phyloP scores from a whole-genome alignment of 2,329 filamentous ascomycete species.

The Gnomoniopsis sp. region DNA sequence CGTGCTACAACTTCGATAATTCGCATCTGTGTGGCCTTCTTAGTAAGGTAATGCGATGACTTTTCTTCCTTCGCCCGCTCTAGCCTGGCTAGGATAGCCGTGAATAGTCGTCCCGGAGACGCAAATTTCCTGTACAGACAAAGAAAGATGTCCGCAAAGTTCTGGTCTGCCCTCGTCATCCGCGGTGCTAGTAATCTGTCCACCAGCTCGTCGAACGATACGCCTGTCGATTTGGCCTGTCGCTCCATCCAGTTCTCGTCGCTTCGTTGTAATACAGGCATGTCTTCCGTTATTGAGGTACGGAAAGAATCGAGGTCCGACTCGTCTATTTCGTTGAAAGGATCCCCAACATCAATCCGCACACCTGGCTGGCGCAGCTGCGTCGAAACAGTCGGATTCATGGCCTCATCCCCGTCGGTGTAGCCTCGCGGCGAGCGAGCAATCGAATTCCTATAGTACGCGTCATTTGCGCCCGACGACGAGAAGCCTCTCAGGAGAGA shows the following conservation, averaged over 20 bases:
- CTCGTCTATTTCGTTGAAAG: slow-evolving; percentile 67
- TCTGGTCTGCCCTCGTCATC: slow-evolving; percentile 81
- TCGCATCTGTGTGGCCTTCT: slow-evolving; percentile 76
- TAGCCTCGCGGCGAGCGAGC: slow-evolving; percentile 48
- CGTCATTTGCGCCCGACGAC: slow-evolving; percentile 42
- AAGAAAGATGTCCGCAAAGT: slow-evolving; percentile 85
- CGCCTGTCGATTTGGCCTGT: slow-evolving; percentile 48
- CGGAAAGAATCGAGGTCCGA: slow-evolving; percentile 64
- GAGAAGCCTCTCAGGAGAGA: slow-evolving; percentile 53
- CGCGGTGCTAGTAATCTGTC: slow-evolving; percentile 81
- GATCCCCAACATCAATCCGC: slow-evolving; percentile 48
- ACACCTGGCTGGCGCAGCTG: slow-evolving; percentile 51
- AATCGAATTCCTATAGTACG: slow-evolving; percentile 37
- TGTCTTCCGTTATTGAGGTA: slow-evolving; percentile 57
- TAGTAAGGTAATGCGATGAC: slow-evolving; percentile 66
- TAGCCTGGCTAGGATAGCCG: slow-evolving; percentile 73
- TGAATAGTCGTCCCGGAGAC: slow-evolving; percentile 73
- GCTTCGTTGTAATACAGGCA: slow-evolving; percentile 62
- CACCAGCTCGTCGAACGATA: slow-evolving; percentile 69
- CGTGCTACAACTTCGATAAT: slow-evolving; percentile 80
- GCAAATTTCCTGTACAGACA: slow-evolving; percentile 94
- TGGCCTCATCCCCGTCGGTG: slow-evolving; percentile 39
- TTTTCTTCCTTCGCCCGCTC: slow-evolving; percentile 67
- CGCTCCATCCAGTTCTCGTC: slow-evolving; percentile 60
- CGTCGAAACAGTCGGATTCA: slow-evolving; percentile 43